Evolutionary conservation across 257 asterid genomes (phyloP).

Genomic region (Echites panduratus): DNA sequence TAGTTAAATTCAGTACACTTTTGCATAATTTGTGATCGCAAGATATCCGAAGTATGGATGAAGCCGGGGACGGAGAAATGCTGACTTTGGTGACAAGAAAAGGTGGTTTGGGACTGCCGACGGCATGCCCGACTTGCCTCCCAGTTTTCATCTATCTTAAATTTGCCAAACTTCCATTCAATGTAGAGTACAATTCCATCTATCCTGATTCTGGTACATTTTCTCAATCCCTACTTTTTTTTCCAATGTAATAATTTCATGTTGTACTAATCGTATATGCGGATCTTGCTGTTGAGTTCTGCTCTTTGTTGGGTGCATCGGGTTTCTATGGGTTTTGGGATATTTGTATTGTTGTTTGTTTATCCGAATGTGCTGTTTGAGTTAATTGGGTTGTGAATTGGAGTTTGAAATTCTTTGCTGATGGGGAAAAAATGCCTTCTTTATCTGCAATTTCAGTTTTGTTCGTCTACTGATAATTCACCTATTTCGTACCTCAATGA

Average conservation of each 20-base stretch:
- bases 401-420: too few relatives aligned
- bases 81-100: constrained; percentile 69
- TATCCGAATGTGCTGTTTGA: too few relatives aligned
- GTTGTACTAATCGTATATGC: not conserved
- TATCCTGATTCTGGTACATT: constrained; percentile 75
- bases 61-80: constrained; percentile 17
- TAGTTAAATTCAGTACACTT: not conserved
- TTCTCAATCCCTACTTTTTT: not conserved
- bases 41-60: not conserved
- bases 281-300: too few relatives aligned
- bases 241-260: not conserved
- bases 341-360: too few relatives aligned
- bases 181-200: constrained; percentile 57
- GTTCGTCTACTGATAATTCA: not conserved
- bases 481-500: not conserved
- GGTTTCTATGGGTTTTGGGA: too few relatives aligned
- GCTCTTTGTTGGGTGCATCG: too few relatives aligned
- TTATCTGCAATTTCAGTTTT: not conserved
- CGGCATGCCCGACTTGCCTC: constrained; percentile 79
- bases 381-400: not conserved
- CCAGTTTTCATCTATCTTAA: constrained; percentile 70
- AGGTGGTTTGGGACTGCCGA: constrained; percentile 81
- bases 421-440: too few relatives aligned
- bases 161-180: constrained; percentile 51
- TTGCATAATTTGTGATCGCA: not conserved